Evolutionary conservation across 148 eudicot genomes (phyloP).

Genomic region (Hydrangea macrophylla): DNA sequence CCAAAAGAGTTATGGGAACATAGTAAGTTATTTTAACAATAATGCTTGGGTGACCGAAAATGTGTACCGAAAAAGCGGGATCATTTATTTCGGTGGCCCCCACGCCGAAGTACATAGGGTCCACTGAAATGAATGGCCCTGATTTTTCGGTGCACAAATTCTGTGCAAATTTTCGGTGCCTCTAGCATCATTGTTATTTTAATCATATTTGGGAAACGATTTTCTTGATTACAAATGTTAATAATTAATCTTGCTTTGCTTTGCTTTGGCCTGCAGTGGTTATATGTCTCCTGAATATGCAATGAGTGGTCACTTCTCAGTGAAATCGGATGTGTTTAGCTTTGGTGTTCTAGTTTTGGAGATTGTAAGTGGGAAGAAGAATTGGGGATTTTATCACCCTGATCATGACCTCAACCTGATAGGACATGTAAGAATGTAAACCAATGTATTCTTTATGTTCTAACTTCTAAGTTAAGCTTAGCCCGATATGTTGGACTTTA

Average conservation of each 20-base stretch:
- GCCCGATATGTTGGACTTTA: neutral
- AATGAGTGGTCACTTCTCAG: constrained; percentile 29
- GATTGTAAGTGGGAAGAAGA: constrained; percentile 32
- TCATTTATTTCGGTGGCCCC: too few species aligned
- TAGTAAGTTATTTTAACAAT: constrained; percentile 21
- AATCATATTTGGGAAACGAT: neutral
- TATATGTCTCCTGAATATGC: constrained; percentile 41
- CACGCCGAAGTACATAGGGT: too few species aligned
- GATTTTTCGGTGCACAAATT: too few species aligned
- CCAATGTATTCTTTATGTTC: neutral
- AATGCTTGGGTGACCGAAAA: too few species aligned
- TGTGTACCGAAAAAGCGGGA: too few species aligned
- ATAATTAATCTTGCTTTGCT: neutral
- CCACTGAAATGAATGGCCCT: too few species aligned
- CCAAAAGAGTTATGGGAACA: constrained; percentile 29
- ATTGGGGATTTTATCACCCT: constrained; percentile 24
- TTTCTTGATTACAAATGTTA: neutral
- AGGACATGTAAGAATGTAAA: constrained; percentile 25
- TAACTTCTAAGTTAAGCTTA: neutral
- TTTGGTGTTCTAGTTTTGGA: constrained; percentile 36
- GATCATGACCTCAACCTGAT: constrained; percentile 30
- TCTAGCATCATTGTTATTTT: too few species aligned
- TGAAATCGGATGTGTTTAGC: constrained; percentile 38
- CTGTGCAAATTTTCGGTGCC: too few species aligned
- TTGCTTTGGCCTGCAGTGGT: constrained; percentile 22